Conservation (phyloP, 495 filamentous ascomycete species). For the Lophiostoma macrostomum region DNA sequence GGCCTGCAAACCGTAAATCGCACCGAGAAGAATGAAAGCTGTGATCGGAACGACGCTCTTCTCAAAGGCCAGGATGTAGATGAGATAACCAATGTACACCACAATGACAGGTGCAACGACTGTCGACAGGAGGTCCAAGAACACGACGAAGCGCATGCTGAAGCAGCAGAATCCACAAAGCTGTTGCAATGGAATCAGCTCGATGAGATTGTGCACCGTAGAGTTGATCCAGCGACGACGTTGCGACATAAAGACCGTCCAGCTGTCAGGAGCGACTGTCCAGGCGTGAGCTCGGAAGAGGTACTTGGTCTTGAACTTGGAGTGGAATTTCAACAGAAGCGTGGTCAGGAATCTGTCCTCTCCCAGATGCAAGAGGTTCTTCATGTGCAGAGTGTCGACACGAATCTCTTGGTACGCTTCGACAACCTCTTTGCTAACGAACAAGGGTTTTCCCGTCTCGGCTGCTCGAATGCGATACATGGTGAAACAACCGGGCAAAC, state of each 20-base stretch:
- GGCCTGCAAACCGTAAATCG: conserved; percentile 93
- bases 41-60: conserved; percentile 68
- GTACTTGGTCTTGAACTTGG: conserved; percentile 97
- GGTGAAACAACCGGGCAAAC: conserved; percentile 94
- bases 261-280: conserved; percentile 93
- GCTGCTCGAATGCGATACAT: conserved; percentile 97
- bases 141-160: conserved; percentile 97
- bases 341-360: conserved; percentile 97
- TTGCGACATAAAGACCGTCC: conserved; percentile 92
- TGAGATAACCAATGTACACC: conserved; percentile 88
- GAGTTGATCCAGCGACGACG: conserved; percentile 99
- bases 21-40: conserved; percentile 84
- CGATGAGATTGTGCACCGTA: conserved; percentile 95
- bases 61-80: conserved; percentile 64
- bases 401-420: conserved; percentile 85
- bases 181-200: conserved; percentile 87
- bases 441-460: conserved; percentile 90
- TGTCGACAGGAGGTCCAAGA: conserved; percentile 88
- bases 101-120: conserved; percentile 87
- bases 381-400: conserved; percentile 98
- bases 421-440: conserved; percentile 87
- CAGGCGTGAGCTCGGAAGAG: conserved; percentile 87
- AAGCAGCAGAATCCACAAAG: conserved; percentile 99
- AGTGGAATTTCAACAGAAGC: conserved; percentile 85
- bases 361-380: conserved; percentile 92